Percentiles rank a stretch among this genome's conserved stretches.
Conservation (phyloP, 2,329 filamentous ascomycete species). For the Calycina marina region DNA sequence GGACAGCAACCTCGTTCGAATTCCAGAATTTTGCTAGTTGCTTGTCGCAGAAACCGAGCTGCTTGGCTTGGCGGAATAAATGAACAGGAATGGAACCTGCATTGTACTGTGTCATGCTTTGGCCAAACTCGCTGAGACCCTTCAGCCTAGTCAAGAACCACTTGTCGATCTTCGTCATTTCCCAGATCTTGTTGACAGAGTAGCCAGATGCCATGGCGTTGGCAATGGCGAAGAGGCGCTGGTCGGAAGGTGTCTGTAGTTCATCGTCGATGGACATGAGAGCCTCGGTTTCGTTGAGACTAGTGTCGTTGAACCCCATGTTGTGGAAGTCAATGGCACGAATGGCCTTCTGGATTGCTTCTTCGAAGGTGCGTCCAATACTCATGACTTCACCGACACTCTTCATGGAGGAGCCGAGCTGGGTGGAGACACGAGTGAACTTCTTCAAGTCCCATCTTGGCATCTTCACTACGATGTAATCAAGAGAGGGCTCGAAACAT, state of each 20-base stretch:
- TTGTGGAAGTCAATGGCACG: slow-evolving; percentile 91
- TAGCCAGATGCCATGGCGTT: slow-evolving; percentile 96
- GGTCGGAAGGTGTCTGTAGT: slow-evolving; percentile 92
- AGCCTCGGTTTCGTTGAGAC: slow-evolving; percentile 47
- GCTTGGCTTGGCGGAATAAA: slow-evolving; percentile 72
- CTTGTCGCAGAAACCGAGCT: slow-evolving; percentile 84
- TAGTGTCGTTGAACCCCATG: slow-evolving; percentile 68
- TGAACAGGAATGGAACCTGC: slow-evolving; percentile 49
- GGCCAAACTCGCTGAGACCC: slow-evolving; percentile 78
- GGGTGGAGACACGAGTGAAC: slow-evolving; percentile 90
- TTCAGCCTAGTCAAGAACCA: slow-evolving; percentile 94
- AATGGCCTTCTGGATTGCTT: slow-evolving; percentile 97
- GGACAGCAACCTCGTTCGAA: slow-evolving; percentile 84
- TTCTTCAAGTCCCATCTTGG: slow-evolving; percentile 98
- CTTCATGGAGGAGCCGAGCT: slow-evolving; percentile 98
- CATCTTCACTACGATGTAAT: slow-evolving; percentile 98
- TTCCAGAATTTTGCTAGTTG: slow-evolving; percentile 90
- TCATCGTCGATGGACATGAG: slow-evolving; percentile 94
- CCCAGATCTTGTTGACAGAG: slow-evolving; percentile 92
- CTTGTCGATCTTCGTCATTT: slow-evolving; percentile 96
- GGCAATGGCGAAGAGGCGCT: slow-evolving; percentile 91
- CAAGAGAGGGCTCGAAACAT: slow-evolving; percentile 95
- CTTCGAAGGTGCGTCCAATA: slow-evolving; percentile 91
- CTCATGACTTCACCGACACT: slow-evolving; percentile 99
- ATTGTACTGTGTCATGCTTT: slow-evolving; percentile 54